Evolutionary conservation across 1,284 basidiomycete species (phyloP), one percentile per base, ranked within the genome.

Genomic region (Cutaneotrichosporon curvatum): DNA sequence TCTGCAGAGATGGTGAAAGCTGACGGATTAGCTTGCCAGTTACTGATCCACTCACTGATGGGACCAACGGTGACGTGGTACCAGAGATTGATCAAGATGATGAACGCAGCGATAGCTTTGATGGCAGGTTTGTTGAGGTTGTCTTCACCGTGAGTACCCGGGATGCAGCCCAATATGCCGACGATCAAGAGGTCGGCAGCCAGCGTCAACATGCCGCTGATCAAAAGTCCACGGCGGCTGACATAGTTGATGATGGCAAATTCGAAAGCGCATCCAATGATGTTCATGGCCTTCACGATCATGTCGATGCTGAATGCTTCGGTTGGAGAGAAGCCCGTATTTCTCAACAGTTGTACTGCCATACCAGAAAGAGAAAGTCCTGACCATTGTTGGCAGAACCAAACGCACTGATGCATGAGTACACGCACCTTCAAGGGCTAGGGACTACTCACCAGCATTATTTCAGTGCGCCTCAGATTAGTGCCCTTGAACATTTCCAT

Each of bases 391-490:
- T 60, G 59, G n/a, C 38, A 42, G 8, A 47, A 43, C 50, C 50
- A 51, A 1, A 25, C 28, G 19, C 47, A 28, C 25, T 28, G 25
- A 28, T 28, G 25, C 25, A 28, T 7, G 25, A 28, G 25, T 7
- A n/a, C n/a, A n/a, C n/a, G n/a, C n/a, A n/a, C n/a, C n/a, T n/a
- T n/a, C n/a, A n/a, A n/a, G n/a, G n/a, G n/a, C n/a, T n/a, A 36
- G n/a, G n/a, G n/a, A n/a, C n/a, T n/a, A 28, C 25, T 28, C 25
- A 28, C 30, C 15, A 25, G n/a, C 32, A 46, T 69, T 30, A 75
- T 70, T 59, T 74, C 73, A n/a, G 74, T 74, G 30, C 74, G 58
- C 16, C 74, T 61, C n/a, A 54, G 47, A 55, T 75, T 70, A 50
- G 63, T 64, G 4, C 70, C 63, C 15, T 52, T 53, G 66, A 75